A percentile compares a stretch with the other conserved stretches of the same genome.
Evolutionary conservation across 108 stramenopile species (phyloP).

Genomic region (Fragilaria crotonensis): DNA sequence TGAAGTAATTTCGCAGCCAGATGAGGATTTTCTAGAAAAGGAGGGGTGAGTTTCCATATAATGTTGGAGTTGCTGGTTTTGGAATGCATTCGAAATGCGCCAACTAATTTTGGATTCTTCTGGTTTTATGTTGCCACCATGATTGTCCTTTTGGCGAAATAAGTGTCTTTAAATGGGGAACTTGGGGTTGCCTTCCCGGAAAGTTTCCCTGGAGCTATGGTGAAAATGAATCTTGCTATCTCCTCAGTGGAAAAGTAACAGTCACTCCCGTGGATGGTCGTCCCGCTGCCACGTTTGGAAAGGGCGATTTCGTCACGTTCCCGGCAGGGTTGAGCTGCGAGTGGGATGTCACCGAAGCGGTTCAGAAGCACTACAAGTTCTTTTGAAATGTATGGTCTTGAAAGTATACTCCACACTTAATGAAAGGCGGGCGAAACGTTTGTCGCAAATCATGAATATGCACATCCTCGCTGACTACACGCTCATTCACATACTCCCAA

Average conservation of each 20-base stretch:
- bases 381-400: no score
- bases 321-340: slow-evolving; percentile 76
- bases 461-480: no score
- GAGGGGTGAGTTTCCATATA: slow-evolving; percentile 46
- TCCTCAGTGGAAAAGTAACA: slow-evolving; percentile 58
- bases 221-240: slow-evolving; percentile 53
- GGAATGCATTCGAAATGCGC: not conserved
- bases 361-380: slow-evolving; percentile 70
- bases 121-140: not conserved
- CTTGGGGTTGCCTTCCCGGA: slow-evolving; percentile 60
- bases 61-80: no score
- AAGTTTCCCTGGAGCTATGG: slow-evolving; percentile 82
- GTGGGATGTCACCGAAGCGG: slow-evolving; percentile 66
- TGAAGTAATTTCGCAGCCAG: slow-evolving; percentile 50
- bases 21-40: slow-evolving; percentile 50
- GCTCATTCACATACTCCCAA: no score
- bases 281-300: slow-evolving; percentile 47
- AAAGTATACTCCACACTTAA: no score
- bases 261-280: slow-evolving; percentile 66
- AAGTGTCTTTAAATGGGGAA: slow-evolving; percentile 45
- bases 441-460: no score
- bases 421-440: no score
- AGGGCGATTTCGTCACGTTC: slow-evolving; percentile 71
- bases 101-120: not conserved
- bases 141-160: not conserved